phyloP scores from a whole-genome alignment of 352 stramenopile species.

The Thalassiosira mediterranea region DNA sequence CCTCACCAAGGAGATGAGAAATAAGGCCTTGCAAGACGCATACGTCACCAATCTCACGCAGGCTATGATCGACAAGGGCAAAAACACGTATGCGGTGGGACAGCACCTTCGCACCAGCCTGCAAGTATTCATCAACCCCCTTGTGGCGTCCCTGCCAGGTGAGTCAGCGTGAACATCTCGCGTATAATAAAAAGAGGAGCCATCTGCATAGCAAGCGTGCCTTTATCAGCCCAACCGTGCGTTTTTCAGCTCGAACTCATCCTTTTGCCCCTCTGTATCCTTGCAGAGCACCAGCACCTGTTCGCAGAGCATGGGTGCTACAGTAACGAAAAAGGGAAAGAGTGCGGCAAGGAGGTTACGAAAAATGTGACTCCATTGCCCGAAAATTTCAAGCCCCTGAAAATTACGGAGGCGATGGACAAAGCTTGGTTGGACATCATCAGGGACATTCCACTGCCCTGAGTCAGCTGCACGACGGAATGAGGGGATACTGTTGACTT shows the following conservation, averaged over 20 bases:
- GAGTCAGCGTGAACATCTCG: too few species aligned
- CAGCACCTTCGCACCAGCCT: conserved; percentile 54
- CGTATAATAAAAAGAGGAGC: too few species aligned
- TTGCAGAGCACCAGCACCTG: conserved; percentile 50
- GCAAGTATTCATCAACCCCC: conserved; percentile 61
- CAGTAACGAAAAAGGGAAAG: conserved; percentile 1
- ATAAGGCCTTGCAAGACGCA: conserved; percentile 34
- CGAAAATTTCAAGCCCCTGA: conserved; percentile 15
- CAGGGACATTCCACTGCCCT: too few species aligned
- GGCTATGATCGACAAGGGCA: conserved; percentile 23
- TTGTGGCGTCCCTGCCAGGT: conserved; percentile 46
- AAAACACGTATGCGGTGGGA: background rate
- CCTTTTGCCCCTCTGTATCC: too few species aligned
- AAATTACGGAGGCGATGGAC: conserved; percentile 4
- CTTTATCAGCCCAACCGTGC: too few species aligned
- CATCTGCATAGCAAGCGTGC: too few species aligned
- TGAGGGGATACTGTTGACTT: too few species aligned
- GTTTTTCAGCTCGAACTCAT: too few species aligned
- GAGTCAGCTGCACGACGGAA: too few species aligned
- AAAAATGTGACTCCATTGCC: conserved; percentile 7
- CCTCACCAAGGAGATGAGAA: conserved; percentile 47
- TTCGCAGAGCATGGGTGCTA: conserved; percentile 56
- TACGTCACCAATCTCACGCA: conserved; percentile 2
- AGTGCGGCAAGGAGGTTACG: background rate
- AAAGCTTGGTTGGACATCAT: too few species aligned